A percentile compares a stretch with the other conserved stretches of the same genome.
phyloP scores from a whole-genome alignment of 2,329 filamentous ascomycete genomes.

The Aspergillus piperis region DNA sequence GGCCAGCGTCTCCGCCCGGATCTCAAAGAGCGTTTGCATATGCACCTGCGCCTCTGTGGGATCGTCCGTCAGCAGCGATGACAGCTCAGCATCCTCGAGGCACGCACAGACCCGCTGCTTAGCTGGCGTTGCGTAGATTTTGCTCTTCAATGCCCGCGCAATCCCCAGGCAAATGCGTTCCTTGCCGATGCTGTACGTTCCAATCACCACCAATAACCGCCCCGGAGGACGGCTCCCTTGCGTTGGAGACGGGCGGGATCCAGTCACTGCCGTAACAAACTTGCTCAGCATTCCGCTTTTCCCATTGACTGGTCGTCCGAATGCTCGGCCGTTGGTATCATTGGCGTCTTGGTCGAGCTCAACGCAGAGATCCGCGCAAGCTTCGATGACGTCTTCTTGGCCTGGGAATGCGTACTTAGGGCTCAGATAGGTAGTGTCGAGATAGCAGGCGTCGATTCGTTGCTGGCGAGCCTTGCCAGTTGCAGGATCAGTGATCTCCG shows the following conservation, averaged over 20 bases:
- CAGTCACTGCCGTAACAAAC: conserved; percentile 56
- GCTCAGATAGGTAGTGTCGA: conserved; percentile 96
- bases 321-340: conserved; percentile 57
- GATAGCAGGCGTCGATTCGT: conserved; percentile 90
- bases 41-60: conserved; percentile 89
- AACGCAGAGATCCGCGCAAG: conserved; percentile 86
- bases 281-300: conserved; percentile 61
- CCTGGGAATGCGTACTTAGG: conserved; percentile 92
- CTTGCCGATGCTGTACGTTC: conserved; percentile 97
- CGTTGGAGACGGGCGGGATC: conserved; percentile 26
- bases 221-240: conserved; percentile 51
- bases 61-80: conserved; percentile 73
- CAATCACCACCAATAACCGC: conserved; percentile 85
- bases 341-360: conserved; percentile 71
- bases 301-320: conserved; percentile 56
- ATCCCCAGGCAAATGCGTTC: conserved; percentile 94
- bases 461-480: conserved; percentile 75
- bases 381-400: conserved; percentile 81
- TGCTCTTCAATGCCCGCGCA: conserved; percentile 77
- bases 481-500: conserved; percentile 69
- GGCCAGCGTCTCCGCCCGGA: conserved; percentile 82
- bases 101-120: conserved; percentile 85
- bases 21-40: conserved; percentile 95
- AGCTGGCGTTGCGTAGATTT: conserved; percentile 81
- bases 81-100: conserved; percentile 81